Conservation (phyloP, 2,329 filamentous ascomycete genomes). For the Aspergillus brunneoviolaceus region DNA sequence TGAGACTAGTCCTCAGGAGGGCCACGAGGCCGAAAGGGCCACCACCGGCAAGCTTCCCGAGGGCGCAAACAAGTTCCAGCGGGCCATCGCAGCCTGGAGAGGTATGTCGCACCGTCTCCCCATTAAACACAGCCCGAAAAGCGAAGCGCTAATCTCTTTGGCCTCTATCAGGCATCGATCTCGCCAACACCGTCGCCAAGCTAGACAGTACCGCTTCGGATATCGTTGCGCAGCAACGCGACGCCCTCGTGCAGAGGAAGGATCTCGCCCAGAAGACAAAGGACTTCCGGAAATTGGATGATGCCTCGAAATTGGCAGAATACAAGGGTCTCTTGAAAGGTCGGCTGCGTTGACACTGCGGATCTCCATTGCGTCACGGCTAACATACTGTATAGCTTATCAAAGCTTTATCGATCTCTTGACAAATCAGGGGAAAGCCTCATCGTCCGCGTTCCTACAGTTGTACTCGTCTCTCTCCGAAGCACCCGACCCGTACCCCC, state of each 20-base stretch:
- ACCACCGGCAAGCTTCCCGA: conserved; percentile 43
- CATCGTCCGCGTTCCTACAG: conserved; percentile 89
- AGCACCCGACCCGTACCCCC: conserved; percentile 91
- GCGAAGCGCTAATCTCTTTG: conserved; percentile 4
- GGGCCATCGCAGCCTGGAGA: conserved; percentile 93
- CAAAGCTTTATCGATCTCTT: conserved; percentile 96
- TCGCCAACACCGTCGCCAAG: conserved; percentile 76
- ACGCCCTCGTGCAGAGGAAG: conserved; percentile 93
- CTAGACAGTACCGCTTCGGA: conserved; percentile 94
- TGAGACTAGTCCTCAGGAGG: conserved; percentile 28
- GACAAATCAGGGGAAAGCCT: conserved; percentile 91
- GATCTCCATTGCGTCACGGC: neutral
- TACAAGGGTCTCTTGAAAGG: conserved; percentile 88
- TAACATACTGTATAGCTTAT: conserved; percentile 63
- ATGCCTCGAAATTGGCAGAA: conserved; percentile 80
- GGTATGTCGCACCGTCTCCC: conserved; percentile 54
- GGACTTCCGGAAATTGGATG: conserved; percentile 91
- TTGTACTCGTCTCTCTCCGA: conserved; percentile 92
- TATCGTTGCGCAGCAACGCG: conserved; percentile 87
- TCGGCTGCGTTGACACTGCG: conserved; percentile 35
- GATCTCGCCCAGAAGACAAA: conserved; percentile 99
- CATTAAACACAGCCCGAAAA: neutral
- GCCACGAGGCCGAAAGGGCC: conserved; percentile 24
- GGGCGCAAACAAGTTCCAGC: conserved; percentile 90
- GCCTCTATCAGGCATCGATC: conserved; percentile 68